Evolutionary conservation across 2,329 filamentous ascomycete genomes (phyloP).

Genomic region (Coniochaeta sp.): DNA sequence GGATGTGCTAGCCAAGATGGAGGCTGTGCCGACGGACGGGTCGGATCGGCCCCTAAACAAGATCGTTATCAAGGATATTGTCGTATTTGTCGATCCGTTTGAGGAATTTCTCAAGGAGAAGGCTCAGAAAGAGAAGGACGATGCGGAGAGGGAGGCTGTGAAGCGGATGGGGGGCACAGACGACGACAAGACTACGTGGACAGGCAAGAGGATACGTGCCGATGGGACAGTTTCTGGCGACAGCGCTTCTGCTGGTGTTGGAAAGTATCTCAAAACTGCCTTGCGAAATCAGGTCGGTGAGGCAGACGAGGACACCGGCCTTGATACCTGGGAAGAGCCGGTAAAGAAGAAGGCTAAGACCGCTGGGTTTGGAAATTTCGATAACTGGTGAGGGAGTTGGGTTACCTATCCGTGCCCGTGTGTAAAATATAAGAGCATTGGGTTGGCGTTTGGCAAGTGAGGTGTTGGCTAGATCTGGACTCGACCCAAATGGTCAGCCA

Average conservation of each 20-base stretch:
- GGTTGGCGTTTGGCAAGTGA: not conserved
- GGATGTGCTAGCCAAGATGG: constrained; percentile 66
- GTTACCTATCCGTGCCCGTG: not conserved
- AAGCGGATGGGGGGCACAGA: constrained; percentile 64
- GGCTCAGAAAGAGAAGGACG: constrained; percentile 51
- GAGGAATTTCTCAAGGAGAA: constrained; percentile 82
- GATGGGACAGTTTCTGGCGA: constrained; percentile 50
- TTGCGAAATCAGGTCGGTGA: constrained; percentile 45
- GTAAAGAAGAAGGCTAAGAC: constrained; percentile 73
- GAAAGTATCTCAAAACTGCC: constrained; percentile 70
- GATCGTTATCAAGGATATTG: constrained; percentile 73
- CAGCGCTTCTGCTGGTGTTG: constrained; percentile 43
- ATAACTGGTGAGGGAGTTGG: constrained; percentile 60
- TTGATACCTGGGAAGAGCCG: constrained; percentile 63
- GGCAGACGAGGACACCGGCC: constrained; percentile 42
- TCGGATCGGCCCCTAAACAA: constrained; percentile 69
- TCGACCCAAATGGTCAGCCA: not conserved
- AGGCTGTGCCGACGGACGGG: constrained; percentile 69
- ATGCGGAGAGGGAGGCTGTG: constrained; percentile 54
- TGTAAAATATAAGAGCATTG: not conserved
- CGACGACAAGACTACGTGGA: constrained; percentile 91
- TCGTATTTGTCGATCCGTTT: constrained; percentile 90
- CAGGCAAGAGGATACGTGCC: constrained; percentile 76
- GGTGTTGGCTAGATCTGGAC: not conserved
- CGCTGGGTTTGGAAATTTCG: constrained; percentile 90